These are phyloP conservation scores for Phytophthora citrophthora DNA, from an alignment of 352 stramenopile genomes.

Conservation along the genomic window DNA sequence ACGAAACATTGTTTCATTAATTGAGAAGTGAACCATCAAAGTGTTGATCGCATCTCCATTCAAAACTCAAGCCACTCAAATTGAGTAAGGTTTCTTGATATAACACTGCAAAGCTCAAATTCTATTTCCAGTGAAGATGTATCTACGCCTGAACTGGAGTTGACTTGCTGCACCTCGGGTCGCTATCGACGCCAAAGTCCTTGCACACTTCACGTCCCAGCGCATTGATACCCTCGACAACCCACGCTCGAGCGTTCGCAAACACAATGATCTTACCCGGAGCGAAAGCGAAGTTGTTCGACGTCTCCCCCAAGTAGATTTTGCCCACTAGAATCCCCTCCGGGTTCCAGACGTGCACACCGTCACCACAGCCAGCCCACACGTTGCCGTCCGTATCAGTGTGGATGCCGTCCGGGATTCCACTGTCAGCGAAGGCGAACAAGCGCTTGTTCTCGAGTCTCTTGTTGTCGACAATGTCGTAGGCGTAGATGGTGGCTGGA, in stretches of 20 bases:
- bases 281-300: constrained; percentile 29
- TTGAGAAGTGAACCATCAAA: too few relatives aligned
- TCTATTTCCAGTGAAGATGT: not conserved
- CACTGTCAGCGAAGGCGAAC: constrained; percentile 24
- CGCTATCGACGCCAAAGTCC: constrained; percentile 26
- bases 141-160: not conserved
- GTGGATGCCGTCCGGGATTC: constrained; percentile 26
- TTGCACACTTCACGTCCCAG: constrained; percentile 31
- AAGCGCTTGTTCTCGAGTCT: constrained; percentile 14
- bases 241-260: constrained; percentile 16
- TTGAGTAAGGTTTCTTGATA: not conserved
- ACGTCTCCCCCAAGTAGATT: constrained; percentile 24
- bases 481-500: constrained; percentile 28
- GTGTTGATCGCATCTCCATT: too few relatives aligned
- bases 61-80: too few relatives aligned
- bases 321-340: constrained; percentile 29
- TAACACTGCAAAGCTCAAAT: not conserved
- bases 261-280: constrained; percentile 29
- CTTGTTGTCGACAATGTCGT: constrained; percentile 25
- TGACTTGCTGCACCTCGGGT: constrained; percentile 16
- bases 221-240: constrained; percentile 26
- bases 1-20: too few relatives aligned
- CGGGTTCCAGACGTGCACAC: constrained; percentile 28
- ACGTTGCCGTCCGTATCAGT: constrained; percentile 25
- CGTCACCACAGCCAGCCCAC: constrained; percentile 25